A percentile compares a stretch with the other conserved stretches of the same genome.
phyloP scores from a whole-genome alignment of 164 flowering plant species.

The Buxus sempervirens region DNA sequence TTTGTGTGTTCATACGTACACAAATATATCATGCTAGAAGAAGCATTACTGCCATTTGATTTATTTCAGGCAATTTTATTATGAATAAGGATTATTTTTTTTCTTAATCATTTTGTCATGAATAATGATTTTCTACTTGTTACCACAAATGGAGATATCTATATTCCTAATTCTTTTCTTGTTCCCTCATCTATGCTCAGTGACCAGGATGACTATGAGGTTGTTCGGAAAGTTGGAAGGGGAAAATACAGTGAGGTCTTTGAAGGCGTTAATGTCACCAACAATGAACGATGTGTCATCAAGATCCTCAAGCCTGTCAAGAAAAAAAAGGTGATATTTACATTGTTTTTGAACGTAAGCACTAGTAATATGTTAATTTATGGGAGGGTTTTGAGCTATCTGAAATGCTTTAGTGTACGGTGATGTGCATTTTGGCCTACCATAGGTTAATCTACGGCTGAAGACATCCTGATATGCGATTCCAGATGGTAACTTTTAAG shows the following conservation, averaged over 20 bases:
- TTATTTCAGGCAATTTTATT: too few species aligned
- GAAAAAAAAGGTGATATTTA: slow-evolving; percentile 55
- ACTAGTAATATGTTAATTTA: too few species aligned
- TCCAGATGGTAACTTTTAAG: too few species aligned
- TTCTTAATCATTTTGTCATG: too few species aligned
- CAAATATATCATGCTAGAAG: too few species aligned
- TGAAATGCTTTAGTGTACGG: not conserved
- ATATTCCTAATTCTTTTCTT: not conserved
- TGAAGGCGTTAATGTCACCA: slow-evolving; percentile 60
- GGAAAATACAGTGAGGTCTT: slow-evolving; percentile 79
- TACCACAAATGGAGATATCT: not conserved
- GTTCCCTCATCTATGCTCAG: slow-evolving; percentile 23
- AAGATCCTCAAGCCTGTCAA: slow-evolving; percentile 79
- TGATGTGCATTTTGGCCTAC: not conserved
- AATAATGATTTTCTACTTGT: too few species aligned
- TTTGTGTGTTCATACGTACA: too few species aligned
- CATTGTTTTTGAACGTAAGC: not conserved
- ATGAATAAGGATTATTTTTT: too few species aligned
- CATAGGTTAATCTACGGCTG: too few species aligned
- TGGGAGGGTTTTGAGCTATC: not conserved
- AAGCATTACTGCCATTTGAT: too few species aligned
- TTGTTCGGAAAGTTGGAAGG: slow-evolving; percentile 70
- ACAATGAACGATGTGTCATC: slow-evolving; percentile 54
- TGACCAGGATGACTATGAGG: slow-evolving; percentile 74
- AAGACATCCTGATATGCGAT: too few species aligned